phyloP scores from a whole-genome alignment of 2,329 filamentous ascomycete species.

The Botryotinia convoluta region DNA sequence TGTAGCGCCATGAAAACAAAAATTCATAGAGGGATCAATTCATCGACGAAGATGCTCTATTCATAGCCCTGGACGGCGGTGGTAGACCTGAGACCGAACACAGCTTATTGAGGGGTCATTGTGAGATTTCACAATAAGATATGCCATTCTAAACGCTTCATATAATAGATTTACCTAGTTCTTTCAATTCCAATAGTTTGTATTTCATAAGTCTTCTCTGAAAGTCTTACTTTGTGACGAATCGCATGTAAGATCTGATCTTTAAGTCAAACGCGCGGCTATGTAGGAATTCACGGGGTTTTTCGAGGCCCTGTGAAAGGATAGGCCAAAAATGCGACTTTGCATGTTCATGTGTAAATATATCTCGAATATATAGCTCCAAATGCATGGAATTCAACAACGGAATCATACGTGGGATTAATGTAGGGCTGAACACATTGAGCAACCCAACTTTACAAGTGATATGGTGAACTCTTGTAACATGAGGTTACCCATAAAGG shows the following conservation, averaged over 20 bases:
- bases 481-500: background rate
- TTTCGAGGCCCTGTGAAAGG: background rate
- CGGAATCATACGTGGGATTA: background rate
- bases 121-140: too few relatives aligned
- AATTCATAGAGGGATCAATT: background rate
- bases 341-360: too few relatives aligned
- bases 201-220: background rate
- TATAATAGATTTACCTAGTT: fast-evolving
- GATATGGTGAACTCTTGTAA: background rate
- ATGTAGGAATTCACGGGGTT: background rate
- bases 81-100: background rate
- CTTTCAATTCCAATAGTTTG: background rate
- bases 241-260: background rate
- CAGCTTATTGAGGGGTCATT: background rate
- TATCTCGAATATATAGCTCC: background rate
- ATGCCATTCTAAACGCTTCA: background rate
- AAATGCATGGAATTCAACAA: background rate
- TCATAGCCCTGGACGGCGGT: background rate
- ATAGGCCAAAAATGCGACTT: background rate
- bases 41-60: background rate
- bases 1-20: background rate
- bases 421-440: background rate
- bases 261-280: background rate
- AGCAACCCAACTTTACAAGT: background rate
- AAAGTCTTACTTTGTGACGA: too few relatives aligned